phyloP scores from a whole-genome alignment of 192 early-diverging fungal species.

The Coemansia reversa region DNA sequence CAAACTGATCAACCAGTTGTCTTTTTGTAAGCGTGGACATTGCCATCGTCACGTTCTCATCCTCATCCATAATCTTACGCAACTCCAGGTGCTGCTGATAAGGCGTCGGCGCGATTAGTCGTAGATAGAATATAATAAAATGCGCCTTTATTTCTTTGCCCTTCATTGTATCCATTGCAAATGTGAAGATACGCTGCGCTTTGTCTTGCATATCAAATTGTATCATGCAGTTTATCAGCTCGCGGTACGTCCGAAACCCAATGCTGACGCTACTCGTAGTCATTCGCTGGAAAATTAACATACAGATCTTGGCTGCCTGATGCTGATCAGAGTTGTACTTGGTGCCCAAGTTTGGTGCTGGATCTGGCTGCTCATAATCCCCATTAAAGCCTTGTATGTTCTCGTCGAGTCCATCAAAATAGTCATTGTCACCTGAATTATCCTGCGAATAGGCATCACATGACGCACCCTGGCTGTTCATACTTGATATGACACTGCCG shows the following conservation, averaged over 20 bases:
- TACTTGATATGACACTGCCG: not conserved
- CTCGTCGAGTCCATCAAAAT: conserved; percentile 29
- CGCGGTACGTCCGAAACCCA: conserved; percentile 39
- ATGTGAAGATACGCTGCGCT: conserved; percentile 40
- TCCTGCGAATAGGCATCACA: not conserved
- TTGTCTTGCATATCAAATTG: conserved; percentile 38
- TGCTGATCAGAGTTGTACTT: conserved; percentile 12
- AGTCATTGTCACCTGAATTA: not conserved
- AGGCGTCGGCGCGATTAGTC: conserved; percentile 20
- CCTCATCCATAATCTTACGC: conserved; percentile 10
- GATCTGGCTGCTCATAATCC: not conserved
- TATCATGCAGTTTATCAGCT: conserved; percentile 40
- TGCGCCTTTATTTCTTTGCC: conserved; percentile 16
- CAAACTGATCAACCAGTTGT: conserved; percentile 34
- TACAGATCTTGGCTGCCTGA: conserved; percentile 38
- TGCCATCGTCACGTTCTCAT: conserved; percentile 9
- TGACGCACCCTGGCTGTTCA: not conserved
- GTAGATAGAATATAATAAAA: conserved; percentile 35
- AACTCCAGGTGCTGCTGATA: conserved; percentile 25
- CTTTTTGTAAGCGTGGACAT: conserved; percentile 17
- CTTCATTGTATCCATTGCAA: conserved; percentile 36
- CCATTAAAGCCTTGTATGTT: conserved; percentile 4
- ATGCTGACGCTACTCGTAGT: conserved; percentile 13
- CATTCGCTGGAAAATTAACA: conserved; percentile 43
- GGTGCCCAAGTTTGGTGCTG: not conserved